These are phyloP conservation scores for Xylariaceae sp. DNA, from an alignment of 2,329 filamentous ascomycete species.

Conservation along the genomic window DNA sequence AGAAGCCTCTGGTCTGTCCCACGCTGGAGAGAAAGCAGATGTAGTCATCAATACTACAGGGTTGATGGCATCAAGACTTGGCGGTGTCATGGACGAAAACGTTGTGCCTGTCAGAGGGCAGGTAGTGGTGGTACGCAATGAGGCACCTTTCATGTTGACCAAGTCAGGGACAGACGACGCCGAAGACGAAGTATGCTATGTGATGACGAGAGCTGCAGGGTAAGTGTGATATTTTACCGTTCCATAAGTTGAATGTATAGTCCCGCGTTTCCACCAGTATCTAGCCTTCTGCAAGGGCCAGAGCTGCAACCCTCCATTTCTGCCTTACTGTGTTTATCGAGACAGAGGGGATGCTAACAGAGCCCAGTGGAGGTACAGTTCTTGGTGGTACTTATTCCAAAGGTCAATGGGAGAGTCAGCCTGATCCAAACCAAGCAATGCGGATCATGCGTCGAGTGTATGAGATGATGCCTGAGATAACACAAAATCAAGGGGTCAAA, in stretches of 20 bases:
- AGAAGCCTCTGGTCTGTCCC: slow-evolving; percentile 63
- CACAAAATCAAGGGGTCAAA: slow-evolving; percentile 65
- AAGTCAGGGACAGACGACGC: slow-evolving; percentile 73
- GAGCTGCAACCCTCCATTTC: too few species aligned
- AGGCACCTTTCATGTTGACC: slow-evolving; percentile 66
- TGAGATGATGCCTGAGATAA: slow-evolving; percentile 62
- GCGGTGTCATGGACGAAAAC: slow-evolving; percentile 73
- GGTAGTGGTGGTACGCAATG: slow-evolving; percentile 79
- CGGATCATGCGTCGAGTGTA: slow-evolving; percentile 82
- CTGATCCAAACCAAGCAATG: slow-evolving; percentile 74
- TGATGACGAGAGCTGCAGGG: slow-evolving; percentile 77
- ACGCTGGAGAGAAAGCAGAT: slow-evolving; percentile 56
- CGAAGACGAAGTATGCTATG: slow-evolving; percentile 69
- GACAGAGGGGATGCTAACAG: too few species aligned
- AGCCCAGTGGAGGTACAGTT: slow-evolving; percentile 65
- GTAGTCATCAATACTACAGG: slow-evolving; percentile 85
- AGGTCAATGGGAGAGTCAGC: slow-evolving; percentile 73
- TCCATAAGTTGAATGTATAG: too few species aligned
- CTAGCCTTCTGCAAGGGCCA: too few species aligned
- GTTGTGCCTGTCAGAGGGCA: slow-evolving; percentile 80
- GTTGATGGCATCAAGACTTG: slow-evolving; percentile 69
- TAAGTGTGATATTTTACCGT: too few species aligned
- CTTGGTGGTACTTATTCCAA: slow-evolving; percentile 84
- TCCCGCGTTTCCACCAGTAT: too few species aligned
- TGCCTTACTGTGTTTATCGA: too few species aligned